Percentiles rank a stretch among this genome's conserved stretches.
Conservation (phyloP, 1,139 yeast genomes). For the Taiozyma onychis region DNA sequence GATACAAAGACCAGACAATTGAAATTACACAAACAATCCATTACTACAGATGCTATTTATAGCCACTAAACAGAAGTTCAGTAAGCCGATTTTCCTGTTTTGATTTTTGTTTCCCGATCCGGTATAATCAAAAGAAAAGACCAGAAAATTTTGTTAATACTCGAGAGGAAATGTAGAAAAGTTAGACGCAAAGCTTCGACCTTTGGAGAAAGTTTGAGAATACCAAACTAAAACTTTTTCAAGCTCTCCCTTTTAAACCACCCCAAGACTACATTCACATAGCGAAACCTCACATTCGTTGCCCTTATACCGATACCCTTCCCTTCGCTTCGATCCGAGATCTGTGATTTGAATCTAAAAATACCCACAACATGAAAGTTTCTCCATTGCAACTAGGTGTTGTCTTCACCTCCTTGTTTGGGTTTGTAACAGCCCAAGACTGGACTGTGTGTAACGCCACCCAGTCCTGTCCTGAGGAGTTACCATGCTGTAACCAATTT, state of each 20-base stretch:
- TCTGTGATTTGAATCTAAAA: not conserved
- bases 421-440: constrained; percentile 10
- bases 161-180: not conserved
- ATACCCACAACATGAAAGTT: not conserved
- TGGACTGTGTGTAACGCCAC: constrained; percentile 24
- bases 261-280: not conserved
- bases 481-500: constrained; percentile 80
- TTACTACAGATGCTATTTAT: too few relatives aligned
- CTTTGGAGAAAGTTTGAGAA: not conserved
- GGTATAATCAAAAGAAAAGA: not conserved
- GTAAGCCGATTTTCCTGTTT: not conserved
- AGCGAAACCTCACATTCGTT: not conserved
- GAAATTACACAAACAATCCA: too few relatives aligned
- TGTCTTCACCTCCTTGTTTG: not conserved
- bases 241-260: too few relatives aligned
- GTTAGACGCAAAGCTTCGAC: not conserved
- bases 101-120: not conserved
- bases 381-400: constrained; percentile 1
- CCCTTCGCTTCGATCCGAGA: not conserved
- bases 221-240: not conserved
- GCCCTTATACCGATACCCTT: not conserved
- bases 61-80: too few relatives aligned
- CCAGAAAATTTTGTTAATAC: not conserved
- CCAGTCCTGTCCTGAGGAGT: constrained; percentile 53
- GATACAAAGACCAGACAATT: not conserved